phyloP scores from a whole-genome alignment of 73 alveolate species.

The Symbiodinium pilosum region DNA sequence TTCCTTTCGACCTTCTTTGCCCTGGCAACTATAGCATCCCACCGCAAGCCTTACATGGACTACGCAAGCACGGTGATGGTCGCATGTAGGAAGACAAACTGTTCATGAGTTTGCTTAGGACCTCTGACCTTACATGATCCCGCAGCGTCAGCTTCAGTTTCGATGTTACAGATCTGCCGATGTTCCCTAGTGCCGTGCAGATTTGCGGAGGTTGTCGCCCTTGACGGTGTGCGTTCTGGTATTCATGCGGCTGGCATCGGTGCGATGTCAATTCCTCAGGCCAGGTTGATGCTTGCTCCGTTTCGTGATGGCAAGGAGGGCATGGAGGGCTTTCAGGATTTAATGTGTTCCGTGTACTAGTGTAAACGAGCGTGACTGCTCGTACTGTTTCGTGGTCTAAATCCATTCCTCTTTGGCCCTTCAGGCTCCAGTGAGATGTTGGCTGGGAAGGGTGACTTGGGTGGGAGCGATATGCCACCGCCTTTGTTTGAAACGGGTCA shows the following conservation, averaged over 20 bases:
- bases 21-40: too few relatives aligned
- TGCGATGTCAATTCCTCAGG: not conserved
- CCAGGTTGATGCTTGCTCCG: not conserved
- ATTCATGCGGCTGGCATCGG: not conserved
- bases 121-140: not conserved
- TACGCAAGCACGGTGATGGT: not conserved
- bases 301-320: not conserved
- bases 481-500: not conserved
- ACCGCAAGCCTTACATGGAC: not conserved
- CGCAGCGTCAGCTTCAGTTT: not conserved
- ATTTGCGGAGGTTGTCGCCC: not conserved
- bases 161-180: not conserved
- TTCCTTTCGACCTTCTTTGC: not conserved
- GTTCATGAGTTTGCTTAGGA: not conserved
- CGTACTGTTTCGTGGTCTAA: not conserved
- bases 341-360: not conserved
- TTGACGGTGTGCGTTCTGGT: not conserved
- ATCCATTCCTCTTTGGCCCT: not conserved
- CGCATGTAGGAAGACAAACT: not conserved
- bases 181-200: not conserved
- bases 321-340: not conserved
- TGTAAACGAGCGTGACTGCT: not conserved
- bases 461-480: too few relatives aligned
- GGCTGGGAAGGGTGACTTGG: not conserved
- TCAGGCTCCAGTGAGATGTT: not conserved